Conservation (phyloP, 2,329 filamentous ascomycete genomes). For the Nannizziopsis barbatae region DNA sequence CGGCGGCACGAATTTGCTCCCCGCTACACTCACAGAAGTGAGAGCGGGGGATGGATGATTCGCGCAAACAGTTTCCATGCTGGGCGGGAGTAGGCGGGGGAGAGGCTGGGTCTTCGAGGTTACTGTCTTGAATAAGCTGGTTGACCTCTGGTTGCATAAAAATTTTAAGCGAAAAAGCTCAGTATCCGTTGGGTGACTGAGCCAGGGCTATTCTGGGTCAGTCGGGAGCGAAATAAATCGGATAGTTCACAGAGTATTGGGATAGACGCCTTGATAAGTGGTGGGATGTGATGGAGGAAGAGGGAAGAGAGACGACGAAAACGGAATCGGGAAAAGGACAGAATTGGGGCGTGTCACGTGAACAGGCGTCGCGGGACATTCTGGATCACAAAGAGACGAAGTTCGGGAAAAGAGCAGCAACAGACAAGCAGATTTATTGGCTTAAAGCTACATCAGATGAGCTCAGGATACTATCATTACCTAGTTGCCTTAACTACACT, state of each 20-base stretch:
- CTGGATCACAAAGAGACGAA: neutral
- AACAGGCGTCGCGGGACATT: neutral
- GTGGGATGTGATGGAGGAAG: neutral
- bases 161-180: slow-evolving; percentile 30
- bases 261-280: neutral
- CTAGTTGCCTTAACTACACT: no score
- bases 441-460: no score
- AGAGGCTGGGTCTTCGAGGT: slow-evolving; percentile 30
- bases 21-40: slow-evolving; percentile 32
- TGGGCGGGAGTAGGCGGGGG: slow-evolving; percentile 37
- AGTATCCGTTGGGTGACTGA: slow-evolving; percentile 40
- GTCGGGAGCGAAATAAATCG: slow-evolving; percentile 26
- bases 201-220: slow-evolving; percentile 43
- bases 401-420: no score
- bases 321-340: neutral
- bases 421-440: no score
- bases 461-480: no score
- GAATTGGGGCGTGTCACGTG: slow-evolving; percentile 1
- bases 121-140: slow-evolving; percentile 39
- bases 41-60: slow-evolving; percentile 35
- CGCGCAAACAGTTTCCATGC: slow-evolving; percentile 46
- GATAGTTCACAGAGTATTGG: neutral
- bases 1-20: slow-evolving; percentile 22
- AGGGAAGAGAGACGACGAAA: neutral
- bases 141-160: slow-evolving; percentile 56